Base-by-base conservation (phyloP, 441 rosid species). In the Rhodomyrtus psidioides region DNA sequence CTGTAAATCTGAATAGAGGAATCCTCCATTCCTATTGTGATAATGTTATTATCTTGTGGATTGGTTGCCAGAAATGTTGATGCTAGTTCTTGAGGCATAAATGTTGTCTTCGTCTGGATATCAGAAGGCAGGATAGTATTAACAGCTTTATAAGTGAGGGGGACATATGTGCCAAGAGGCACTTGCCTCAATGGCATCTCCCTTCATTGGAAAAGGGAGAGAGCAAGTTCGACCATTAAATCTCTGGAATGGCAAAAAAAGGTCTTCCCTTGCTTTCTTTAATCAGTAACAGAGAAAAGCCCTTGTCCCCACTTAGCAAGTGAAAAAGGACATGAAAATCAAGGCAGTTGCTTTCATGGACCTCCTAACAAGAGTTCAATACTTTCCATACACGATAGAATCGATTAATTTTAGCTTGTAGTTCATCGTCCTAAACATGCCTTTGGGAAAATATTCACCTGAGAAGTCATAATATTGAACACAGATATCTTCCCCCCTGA, bases 1-100 rank as follows among this genome's bases (percentile, higher is more conserved):
- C 92, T 92, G 84, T 95, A 92, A 55, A 95, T 93, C 81, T 94
- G 95, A 60, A 95, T 93, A 49, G 95, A 83, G 13, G 95, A 91
- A 81, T 95, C 98, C 60, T 92, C 96, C 96, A 94, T 93, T 55
- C 96, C 98, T 59, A 95, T 93, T 12, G 96, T 96, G 90, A 95
- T 14, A 7, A 27, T 27, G 39, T 59, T 90, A 91, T 92, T 93
- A 86, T 92, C 93, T 83, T 89, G 95, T 58, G 96, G 96, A 89
- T 51, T 14, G 54, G 54, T 53, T 17, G 54, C 54, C 54, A 53
- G 17, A 53, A 53, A 53, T 53, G 54, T 14, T 14, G 54, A 53
- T 53, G 16, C 17, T 53, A 16, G 54, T 53, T 1, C 3, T 95
- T 92, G 84, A 92, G 94, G 86, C 93, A 90, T 89, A 93, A 95